Evolutionary conservation across 495 filamentous ascomycete species (phyloP), one percentile per base, ranked within the genome.

Genomic region (Ascobolus immersus): DNA sequence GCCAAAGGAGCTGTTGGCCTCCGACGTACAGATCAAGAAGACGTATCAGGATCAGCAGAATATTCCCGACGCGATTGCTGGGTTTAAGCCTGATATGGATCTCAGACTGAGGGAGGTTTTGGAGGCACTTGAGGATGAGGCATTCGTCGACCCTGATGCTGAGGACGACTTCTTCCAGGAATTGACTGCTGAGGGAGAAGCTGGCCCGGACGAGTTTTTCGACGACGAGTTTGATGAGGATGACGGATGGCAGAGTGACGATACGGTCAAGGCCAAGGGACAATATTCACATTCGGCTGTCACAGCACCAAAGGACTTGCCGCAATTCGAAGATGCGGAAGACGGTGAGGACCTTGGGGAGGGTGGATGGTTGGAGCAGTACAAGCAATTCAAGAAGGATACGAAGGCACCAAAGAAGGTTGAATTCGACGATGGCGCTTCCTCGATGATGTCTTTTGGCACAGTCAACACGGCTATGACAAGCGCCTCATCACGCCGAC

Each of bases 71-170:
- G 71, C 61, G 6, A 69, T 99, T 44, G 70, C 71, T 1, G 89
- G 89, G 0, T 93, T 99, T 49, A 73, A 93, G 53, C 89, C 89
- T 2, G 80, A 94, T 48, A 99, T 99, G 89, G 89, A 99, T 53
- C 84, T 81, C 4, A 61, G 89, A 14, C 51, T 99, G 39, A 65
- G 89, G 14, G 89, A 99, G 53, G 80, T 79, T 2, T 52, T 99
- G 35, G 84, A 93, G 52, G 89, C 89, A 2, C 57, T 99, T 20
- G 86, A 99, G 42, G 89, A 99, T 40, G 86, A 94, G 22, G 82
- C 73, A 5, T 99, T 77, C 52, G 82, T 99, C 0, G 86, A 94
- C 38, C n/a, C n/a, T n/a, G 77, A 86, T 12, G 74, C 76, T 8
- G 77, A 80, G 7, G 73, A 79, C 25, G 48, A 92, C 17, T 93